Conservation (phyloP, 2,329 filamentous ascomycete genomes). For the Aspergillus carbonarius region DNA sequence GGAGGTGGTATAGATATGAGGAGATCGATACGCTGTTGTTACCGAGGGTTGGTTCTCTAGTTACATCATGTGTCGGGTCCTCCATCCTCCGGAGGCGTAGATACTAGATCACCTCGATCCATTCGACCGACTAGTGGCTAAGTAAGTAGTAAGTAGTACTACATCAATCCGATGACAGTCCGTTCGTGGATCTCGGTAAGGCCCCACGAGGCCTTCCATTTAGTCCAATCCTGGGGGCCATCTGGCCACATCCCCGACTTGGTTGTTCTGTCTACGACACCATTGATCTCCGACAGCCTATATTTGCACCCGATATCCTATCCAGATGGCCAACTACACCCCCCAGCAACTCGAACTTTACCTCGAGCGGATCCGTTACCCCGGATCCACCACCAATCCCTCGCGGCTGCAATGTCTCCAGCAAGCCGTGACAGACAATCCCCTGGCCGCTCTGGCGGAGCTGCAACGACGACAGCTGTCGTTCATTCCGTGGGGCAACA, state of each 20-base stretch:
- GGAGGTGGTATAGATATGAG: too few relatives aligned
- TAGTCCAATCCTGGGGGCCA: too few relatives aligned
- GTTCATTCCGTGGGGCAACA: conserved; percentile 57
- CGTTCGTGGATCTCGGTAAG: too few relatives aligned
- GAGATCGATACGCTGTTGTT: too few relatives aligned
- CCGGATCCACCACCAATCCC: conserved; percentile 11
- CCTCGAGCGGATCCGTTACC: conserved; percentile 32
- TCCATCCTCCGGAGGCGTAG: neutral
- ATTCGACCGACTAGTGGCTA: neutral
- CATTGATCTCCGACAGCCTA: neutral
- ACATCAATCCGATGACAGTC: neutral
- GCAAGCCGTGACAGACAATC: conserved; percentile 27
- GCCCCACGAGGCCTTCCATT: too few relatives aligned
- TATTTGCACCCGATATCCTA: neutral
- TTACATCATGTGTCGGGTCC: too few relatives aligned
- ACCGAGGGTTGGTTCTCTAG: too few relatives aligned
- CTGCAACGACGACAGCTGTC: conserved; percentile 48
- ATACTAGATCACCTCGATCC: neutral
- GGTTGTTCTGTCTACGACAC: too few relatives aligned
- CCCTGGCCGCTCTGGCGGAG: conserved; percentile 31
- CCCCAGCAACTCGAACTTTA: conserved; percentile 39
- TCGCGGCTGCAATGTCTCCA: conserved; percentile 29
- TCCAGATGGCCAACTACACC: conserved; percentile 27
- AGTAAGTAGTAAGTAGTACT: too few relatives aligned
- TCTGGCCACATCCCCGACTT: too few relatives aligned